Conservation (phyloP, 208 protist species). For the Leishmania major region DNA sequence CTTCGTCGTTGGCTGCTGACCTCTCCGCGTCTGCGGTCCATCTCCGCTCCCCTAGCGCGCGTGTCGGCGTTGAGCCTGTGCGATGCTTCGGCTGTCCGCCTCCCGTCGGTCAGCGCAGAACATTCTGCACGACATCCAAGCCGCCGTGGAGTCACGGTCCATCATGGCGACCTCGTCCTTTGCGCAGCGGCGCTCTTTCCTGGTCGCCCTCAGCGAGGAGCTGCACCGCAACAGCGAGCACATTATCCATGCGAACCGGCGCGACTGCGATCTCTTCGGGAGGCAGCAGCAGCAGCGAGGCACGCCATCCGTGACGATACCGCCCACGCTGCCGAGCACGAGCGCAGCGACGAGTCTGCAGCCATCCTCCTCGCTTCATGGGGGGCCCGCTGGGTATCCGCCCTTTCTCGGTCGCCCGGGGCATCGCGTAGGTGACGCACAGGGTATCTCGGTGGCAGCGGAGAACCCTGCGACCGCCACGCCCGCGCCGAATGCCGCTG, state of each 20-base stretch:
- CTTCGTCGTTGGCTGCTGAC: not conserved
- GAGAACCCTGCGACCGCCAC: not conserved
- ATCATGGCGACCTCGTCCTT: constrained; percentile 39
- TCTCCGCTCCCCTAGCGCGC: not conserved
- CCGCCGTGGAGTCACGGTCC: constrained; percentile 43
- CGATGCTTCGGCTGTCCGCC: constrained; percentile 14
- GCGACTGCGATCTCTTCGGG: constrained; percentile 49
- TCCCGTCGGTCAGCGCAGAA: constrained; percentile 17
- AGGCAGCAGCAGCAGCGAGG: constrained; percentile 43
- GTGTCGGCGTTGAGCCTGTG: not conserved
- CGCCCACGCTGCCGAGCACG: constrained; percentile 22
- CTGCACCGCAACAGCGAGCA: constrained; percentile 29
- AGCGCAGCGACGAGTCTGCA: not conserved
- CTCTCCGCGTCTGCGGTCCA: not conserved
- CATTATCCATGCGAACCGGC: constrained; percentile 48
- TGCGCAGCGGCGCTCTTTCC: constrained; percentile 48
- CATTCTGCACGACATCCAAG: constrained; percentile 52
- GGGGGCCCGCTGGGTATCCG: not conserved
- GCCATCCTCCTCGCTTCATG: not conserved
- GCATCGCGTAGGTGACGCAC: constrained; percentile 4
- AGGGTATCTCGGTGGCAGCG: not conserved
- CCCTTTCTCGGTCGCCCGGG: not conserved
- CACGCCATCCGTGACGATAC: constrained; percentile 27
- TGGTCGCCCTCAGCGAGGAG: constrained; percentile 42
- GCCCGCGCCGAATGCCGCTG: not conserved